Base-by-base conservation (phyloP, 257 asterid species). In the Solanum sparsipilum region DNA sequence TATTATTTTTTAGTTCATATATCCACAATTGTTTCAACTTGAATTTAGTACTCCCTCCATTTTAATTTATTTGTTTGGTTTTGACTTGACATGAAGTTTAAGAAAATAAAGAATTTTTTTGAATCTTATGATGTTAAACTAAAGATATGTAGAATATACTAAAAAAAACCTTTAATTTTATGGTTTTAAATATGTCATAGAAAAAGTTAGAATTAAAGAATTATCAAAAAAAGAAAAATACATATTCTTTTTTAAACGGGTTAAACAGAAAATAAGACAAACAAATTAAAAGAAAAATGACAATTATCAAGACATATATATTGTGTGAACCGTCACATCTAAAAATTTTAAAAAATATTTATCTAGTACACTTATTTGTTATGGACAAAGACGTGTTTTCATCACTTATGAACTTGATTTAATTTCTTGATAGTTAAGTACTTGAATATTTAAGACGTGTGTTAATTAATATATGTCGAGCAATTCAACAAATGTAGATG, bases 81-180 rank as follows among this genome's bases (percentile, higher is more conserved):
- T 63, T 58, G 2, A 58, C 5, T 58, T 7, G 5, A 58, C 4
- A 58, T 21, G 0, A 8, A 58, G 0, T 7, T 21, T 58, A 21
- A 58, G 0, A 58, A 7, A 21, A 7, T 1, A 58, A 7, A 7
- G 1, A 46, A 4, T 0, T 15, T 48, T 48, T 48, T 3, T 20
- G 2, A 58, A 58, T 21, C 5, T 56, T 58, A 8, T 58, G 13
- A 3, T 58, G 12, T 58, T 16, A 58, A 21, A 3, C 4, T 58
- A 58, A 20, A 3, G 5, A 20, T 58, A 58, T 20, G 1, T 58
- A 58, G 27, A 58, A 20, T 21, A 58, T 21, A 21, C 1, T 23
- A 9, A 63, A 63, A 63, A 44, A 44, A 44, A 4, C 5, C 52
- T 12, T 44, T 44, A 63, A 63, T 9, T n/a, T 63, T 4, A 1